Base-by-base conservation (phyloP, 352 stramenopile genomes). In the Blastocystis hominis region DNA sequence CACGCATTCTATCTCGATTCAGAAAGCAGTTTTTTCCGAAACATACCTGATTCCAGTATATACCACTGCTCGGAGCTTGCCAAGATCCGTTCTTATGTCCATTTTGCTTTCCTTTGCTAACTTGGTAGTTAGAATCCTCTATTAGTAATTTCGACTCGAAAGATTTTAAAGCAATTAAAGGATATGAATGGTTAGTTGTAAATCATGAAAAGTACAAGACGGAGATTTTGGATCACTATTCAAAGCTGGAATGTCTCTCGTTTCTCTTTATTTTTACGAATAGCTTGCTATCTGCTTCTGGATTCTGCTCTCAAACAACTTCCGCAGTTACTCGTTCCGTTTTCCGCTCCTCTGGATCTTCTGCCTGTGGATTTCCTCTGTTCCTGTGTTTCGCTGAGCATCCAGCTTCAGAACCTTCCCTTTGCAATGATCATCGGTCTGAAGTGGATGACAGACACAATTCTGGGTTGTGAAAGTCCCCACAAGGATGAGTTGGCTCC, bases 51-150 rank as follows among this genome's bases (percentile, higher is more conserved):
- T 64, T 64, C 50, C n/a, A 84, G 72, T 53, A 84, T 84, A 46
- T 84, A 84, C 36, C 66, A 68, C 17, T 61, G 36, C 13, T 36
- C 30, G 17, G 72, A 66, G n/a, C 40, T 84, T 13, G 36, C 30
- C 20, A 84, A 84, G 17, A 36, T 84, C n/a, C 72, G 72, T 53
- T 66, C 72, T 20, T 84, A 84, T 68, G 72, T 84, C n/a, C 17
- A 38, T 10, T 20, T 20, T 34, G 9, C 9, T 36, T 36, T 46
- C 42, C 17, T 46, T 42, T 0, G 10, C 54, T 30, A 66, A 36
- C 5, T 20, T 69, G 24, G 34, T 66, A 84, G 72, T 42, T 84
- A 7, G 24, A 54, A 20, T 63, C 50, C 3, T 66, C 44, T 44
- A n/a, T 68, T 24, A 15, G 7, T 24, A 64, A 47, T 34, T 42